Percentiles rank a stretch among this genome's conserved stretches.
phyloP scores from a whole-genome alignment of 352 stramenopile genomes.

The Phytophthora fragariae region DNA sequence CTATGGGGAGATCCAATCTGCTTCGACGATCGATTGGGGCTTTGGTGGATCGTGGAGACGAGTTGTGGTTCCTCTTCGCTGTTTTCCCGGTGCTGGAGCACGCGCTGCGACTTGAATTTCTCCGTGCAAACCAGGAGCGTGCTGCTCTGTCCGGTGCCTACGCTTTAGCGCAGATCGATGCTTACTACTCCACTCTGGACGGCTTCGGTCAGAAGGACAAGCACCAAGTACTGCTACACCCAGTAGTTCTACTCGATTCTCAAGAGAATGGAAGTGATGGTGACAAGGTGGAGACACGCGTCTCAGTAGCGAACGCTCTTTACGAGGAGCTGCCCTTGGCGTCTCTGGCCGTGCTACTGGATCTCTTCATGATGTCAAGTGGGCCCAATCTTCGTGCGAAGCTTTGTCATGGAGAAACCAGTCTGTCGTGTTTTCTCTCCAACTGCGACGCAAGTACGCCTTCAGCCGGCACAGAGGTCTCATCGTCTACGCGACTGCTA shows the following conservation, averaged over 20 bases:
- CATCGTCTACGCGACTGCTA: conserved; percentile 46
- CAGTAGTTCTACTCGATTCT: conserved; percentile 37
- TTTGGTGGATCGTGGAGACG: conserved; percentile 41
- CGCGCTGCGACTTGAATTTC: conserved; percentile 64
- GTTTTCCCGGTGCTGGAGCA: conserved; percentile 76
- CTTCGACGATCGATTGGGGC: conserved; percentile 41
- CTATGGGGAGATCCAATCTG: conserved; percentile 44
- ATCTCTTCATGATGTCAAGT: conserved; percentile 81
- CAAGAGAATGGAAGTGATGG: not conserved
- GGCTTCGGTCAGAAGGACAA: conserved; percentile 81
- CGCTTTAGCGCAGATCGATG: conserved; percentile 59
- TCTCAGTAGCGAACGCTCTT: conserved; percentile 43
- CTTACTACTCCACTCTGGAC: conserved; percentile 85
- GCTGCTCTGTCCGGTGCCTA: conserved; percentile 50
- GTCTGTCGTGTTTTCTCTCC: conserved; percentile 41
- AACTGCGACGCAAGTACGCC: not conserved
- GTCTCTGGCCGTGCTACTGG: conserved; percentile 55
- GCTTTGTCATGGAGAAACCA: conserved; percentile 73
- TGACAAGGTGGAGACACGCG: not conserved
- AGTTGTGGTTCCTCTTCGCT: conserved; percentile 66
- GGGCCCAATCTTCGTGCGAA: conserved; percentile 77
- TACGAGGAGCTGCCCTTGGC: conserved; percentile 56
- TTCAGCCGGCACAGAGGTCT: conserved; percentile 10
- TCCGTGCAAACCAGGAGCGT: conserved; percentile 45
- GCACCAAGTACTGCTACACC: conserved; percentile 75